Evolutionary conservation across 495 filamentous ascomycete species (phyloP), one percentile per base, ranked within the genome.

Genomic region (Xylaria longipes): DNA sequence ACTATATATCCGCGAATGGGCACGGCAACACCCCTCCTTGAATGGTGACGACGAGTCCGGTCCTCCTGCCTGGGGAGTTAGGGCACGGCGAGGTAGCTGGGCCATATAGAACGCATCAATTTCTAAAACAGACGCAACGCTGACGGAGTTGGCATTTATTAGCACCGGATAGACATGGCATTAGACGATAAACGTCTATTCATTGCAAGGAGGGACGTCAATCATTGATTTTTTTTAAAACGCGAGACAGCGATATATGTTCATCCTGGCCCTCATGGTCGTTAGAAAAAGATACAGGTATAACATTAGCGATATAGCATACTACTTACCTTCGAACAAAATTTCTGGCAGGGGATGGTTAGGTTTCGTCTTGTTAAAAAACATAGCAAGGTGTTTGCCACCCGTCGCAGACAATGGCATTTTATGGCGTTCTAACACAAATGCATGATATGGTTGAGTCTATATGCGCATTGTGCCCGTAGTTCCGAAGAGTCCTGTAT

Each of bases 1-100:
- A 73, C 66, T 89, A 39, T 98, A 98, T 76, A 91, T 98, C 50
- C 82, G 84, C 65, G 93, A 97, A 78, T 97, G 94, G 94, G 94
- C 89, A 46, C 86, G 87, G 65, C 93, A 97, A 78, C 91, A 93
- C 74, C 91, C 91, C 2, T 82, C 82, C 39, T 88, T 93, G 78
- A 82, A 84, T 65, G 83, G 80, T 11, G 82, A 88, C 68, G 87
- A 82, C 64, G 86, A 84, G 27, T 77, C 74, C n/a, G 76, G 76
- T 6, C 84, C 87, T 25, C 86, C 88, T 57, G 87, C 87, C 12
- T 94, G 91, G 90, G 94, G 93, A 11, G 87, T 92, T 31, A 83
- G 87, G 58, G 93, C 91, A 66, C 82, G 94, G 69, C 87, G 89
- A 77, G 94, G 93, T 60, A 95, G 93, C 77, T 97, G 93, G 94